A percentile compares a stretch with the other conserved stretches of the same genome.
Evolutionary conservation across 345 rosid genomes (phyloP).

Genomic region (Rhizophora apiculata): DNA sequence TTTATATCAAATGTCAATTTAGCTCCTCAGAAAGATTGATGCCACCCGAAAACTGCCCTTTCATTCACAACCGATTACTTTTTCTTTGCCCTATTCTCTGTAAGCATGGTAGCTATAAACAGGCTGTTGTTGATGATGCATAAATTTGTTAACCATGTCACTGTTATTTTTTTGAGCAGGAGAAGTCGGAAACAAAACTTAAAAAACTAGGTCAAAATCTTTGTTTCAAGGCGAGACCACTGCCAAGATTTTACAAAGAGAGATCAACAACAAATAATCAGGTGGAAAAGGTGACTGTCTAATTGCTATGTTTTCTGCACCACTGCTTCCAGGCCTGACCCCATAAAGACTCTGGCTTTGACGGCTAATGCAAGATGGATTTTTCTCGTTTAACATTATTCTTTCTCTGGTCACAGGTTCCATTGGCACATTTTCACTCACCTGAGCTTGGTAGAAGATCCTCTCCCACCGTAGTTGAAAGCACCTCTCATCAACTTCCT

Average conservation of each 20-base stretch:
- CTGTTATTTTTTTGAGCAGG: slow-evolving; percentile 36
- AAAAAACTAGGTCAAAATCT: slow-evolving; percentile 57
- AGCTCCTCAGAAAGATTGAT: too few species aligned
- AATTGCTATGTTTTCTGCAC: background rate
- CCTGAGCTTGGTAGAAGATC: slow-evolving; percentile 24
- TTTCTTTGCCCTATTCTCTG: too few species aligned
- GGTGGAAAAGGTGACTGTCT: slow-evolving; percentile 42
- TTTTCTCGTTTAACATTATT: too few species aligned
- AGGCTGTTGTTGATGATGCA: background rate
- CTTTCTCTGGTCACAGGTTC: slow-evolving; percentile 20
- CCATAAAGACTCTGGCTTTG: too few species aligned
- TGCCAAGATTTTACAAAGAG: slow-evolving; percentile 79
- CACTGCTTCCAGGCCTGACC: background rate
- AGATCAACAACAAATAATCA: slow-evolving; percentile 37
- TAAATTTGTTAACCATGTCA: background rate
- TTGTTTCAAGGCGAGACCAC: slow-evolving; percentile 93
- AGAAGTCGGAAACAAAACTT: slow-evolving; percentile 61
- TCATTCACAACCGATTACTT: too few species aligned
- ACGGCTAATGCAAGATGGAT: too few species aligned
- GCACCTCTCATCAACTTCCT: slow-evolving; percentile 18
- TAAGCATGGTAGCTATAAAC: background rate
- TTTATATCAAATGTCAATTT: too few species aligned
- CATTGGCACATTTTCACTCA: slow-evolving; percentile 27
- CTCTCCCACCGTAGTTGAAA: slow-evolving; percentile 15
- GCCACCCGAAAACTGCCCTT: too few species aligned